phyloP scores from a whole-genome alignment of 306 rosid species.

The Quercus berberidifolia region DNA sequence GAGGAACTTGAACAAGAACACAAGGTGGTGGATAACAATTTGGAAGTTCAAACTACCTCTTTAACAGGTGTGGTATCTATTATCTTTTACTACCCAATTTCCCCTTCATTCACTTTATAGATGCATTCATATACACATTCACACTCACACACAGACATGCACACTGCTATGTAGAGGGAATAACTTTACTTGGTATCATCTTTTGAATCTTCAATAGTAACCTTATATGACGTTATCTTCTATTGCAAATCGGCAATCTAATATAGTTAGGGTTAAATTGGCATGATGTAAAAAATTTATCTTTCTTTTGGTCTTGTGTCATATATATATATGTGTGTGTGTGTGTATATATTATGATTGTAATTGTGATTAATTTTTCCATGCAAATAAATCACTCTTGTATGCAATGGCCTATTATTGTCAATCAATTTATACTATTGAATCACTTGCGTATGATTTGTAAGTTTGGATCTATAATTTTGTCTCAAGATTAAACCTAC shows the following conservation, averaged over 20 bases:
- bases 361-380: too few relatives aligned
- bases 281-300: too few relatives aligned
- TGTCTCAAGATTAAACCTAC: too few relatives aligned
- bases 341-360: too few relatives aligned
- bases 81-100: background rate
- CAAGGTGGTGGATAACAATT: slow-evolving; percentile 35
- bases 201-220: background rate
- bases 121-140: background rate
- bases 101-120: background rate
- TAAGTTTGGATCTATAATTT: too few relatives aligned
- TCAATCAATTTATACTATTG: too few relatives aligned
- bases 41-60: slow-evolving; percentile 40
- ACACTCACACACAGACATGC: background rate
- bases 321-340: too few relatives aligned
- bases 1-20: slow-evolving; percentile 79
- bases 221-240: background rate
- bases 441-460: too few relatives aligned
- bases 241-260: background rate
- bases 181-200: background rate
- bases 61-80: slow-evolving; percentile 35
- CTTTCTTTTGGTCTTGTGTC: too few relatives aligned
- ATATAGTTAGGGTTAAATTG: too few relatives aligned
- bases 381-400: too few relatives aligned
- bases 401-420: too few relatives aligned
- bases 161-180: background rate